Base-by-base conservation (phyloP, 495 filamentous ascomycete genomes). In the Durotheca rogersii region DNA sequence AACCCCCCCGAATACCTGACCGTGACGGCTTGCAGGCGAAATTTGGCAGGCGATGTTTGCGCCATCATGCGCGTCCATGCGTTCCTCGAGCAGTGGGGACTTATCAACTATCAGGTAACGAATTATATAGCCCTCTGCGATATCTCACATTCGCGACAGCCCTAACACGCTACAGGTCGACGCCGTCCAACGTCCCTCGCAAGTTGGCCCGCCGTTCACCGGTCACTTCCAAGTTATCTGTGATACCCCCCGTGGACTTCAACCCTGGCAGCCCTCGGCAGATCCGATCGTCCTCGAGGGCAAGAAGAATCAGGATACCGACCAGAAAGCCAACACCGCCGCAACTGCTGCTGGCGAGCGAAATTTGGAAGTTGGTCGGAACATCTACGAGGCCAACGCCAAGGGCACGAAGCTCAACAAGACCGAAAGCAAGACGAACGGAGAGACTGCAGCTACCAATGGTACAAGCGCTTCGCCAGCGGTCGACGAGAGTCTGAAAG, bases 41-140 rank as follows among this genome's bases (percentile, higher is more conserved):
- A 98, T 67, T 77, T 98, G 54, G 91, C 94, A 6, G 93, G 93
- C 51, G 93, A 98, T 71, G 93, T 98, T 42, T 97, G 93, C 68
- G 93, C 94, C 10, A 97, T 98, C 56, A 96, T 97, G 93, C 84
- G 93, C 44, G 89, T 98, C 17, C 93, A 98, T 70, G 88, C 89
- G 4, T 97, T 97, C 73, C 79, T 98, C n/a, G 93, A 98, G 71
- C 91, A 96, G 66, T 98, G 93, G 93, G 93, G 93, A 7, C 71
- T 98, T 64, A 97, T 98, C 57, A 98, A 98, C 68, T 98, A 97
- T 65, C 93, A 98, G 72, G 93, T 95, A 73, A n/a, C 4, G 9
- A 27, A 27, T 4, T 65, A 30, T 41, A 40, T 49, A 38, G n/a
- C n/a, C n/a, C n/a, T n/a, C n/a, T n/a, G n/a, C n/a, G n/a, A n/a